Evolutionary conservation across 2,329 filamentous ascomycete species (phyloP).

Genomic region (Neopestalotiopsis sp.): DNA sequence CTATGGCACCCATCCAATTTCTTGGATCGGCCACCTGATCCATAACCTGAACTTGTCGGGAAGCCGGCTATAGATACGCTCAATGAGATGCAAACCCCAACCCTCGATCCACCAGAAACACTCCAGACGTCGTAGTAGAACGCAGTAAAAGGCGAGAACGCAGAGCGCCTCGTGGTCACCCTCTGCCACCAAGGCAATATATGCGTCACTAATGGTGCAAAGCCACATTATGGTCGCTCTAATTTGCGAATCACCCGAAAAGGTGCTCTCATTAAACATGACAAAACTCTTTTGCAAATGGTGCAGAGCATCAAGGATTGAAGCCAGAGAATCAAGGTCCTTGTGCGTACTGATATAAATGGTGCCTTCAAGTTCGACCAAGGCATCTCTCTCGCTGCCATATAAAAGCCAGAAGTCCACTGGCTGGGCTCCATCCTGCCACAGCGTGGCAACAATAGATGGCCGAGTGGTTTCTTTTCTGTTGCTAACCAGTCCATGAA

Average conservation of each 20-base stretch:
- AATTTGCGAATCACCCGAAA: neutral
- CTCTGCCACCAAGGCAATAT: neutral
- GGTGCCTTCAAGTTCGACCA: slow-evolving; percentile 1
- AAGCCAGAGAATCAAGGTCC: neutral
- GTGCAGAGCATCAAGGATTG: neutral
- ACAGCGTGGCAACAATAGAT: neutral
- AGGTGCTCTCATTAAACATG: neutral
- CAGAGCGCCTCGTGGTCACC: slow-evolving; percentile 3
- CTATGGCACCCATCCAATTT: slow-evolving; percentile 12
- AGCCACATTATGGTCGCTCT: neutral
- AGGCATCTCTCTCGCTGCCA: neutral
- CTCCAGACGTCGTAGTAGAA: slow-evolving; percentile 9
- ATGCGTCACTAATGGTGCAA: neutral
- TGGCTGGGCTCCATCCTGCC: neutral
- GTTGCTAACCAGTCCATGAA: neutral
- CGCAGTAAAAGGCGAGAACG: slow-evolving; percentile 5
- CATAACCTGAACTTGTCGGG: slow-evolving; percentile 1
- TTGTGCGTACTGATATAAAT: neutral
- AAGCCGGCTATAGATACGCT: neutral
- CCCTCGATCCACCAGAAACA: slow-evolving; percentile 11
- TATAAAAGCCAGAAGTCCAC: neutral
- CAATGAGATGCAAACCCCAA: slow-evolving; percentile 12
- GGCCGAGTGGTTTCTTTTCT: neutral
- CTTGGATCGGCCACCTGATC: slow-evolving; percentile 13
- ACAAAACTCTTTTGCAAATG: neutral